These are phyloP conservation scores for Amanita polypyramis DNA, from an alignment of 768 basidiomycete genomes.

Conservation along the genomic window DNA sequence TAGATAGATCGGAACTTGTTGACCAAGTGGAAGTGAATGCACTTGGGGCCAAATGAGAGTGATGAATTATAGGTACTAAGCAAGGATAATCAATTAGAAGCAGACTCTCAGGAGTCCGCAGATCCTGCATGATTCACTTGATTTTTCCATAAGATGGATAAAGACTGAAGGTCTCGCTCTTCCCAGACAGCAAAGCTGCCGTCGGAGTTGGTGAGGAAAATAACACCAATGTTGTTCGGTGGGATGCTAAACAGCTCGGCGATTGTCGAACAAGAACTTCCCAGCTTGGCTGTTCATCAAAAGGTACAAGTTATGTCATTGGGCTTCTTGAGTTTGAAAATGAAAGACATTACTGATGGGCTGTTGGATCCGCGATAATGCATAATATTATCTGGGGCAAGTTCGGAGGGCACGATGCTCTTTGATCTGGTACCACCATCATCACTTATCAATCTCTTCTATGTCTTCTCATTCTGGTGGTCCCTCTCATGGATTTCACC, in stretches of 20 bases:
- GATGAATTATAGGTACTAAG: slow-evolving; percentile 3
- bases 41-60: slow-evolving; percentile 2
- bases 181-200: neutral
- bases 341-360: too few relatives aligned
- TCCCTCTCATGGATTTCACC: too few relatives aligned
- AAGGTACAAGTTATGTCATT: slow-evolving; percentile 1
- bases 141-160: slow-evolving; percentile 1
- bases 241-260: neutral
- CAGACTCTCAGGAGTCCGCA: slow-evolving; percentile 8
- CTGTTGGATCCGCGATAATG: too few relatives aligned
- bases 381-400: too few relatives aligned
- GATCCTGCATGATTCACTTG: slow-evolving; percentile 8
- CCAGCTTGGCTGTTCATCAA: slow-evolving; percentile 7
- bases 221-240: slow-evolving; percentile 2
- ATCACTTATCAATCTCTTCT: too few relatives aligned
- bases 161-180: neutral
- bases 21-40: slow-evolving; percentile 8
- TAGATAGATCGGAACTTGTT: slow-evolving; percentile 7
- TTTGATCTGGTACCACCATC: too few relatives aligned
- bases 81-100: slow-evolving; percentile 5
- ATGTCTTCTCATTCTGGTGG: too few relatives aligned
- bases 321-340: slow-evolving; percentile 10
- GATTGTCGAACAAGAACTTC: neutral
- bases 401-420: too few relatives aligned
- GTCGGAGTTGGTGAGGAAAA: slow-evolving; percentile 1